phyloP scores from a whole-genome alignment of 805 yeast species.

The Ogataea degrootiae region DNA sequence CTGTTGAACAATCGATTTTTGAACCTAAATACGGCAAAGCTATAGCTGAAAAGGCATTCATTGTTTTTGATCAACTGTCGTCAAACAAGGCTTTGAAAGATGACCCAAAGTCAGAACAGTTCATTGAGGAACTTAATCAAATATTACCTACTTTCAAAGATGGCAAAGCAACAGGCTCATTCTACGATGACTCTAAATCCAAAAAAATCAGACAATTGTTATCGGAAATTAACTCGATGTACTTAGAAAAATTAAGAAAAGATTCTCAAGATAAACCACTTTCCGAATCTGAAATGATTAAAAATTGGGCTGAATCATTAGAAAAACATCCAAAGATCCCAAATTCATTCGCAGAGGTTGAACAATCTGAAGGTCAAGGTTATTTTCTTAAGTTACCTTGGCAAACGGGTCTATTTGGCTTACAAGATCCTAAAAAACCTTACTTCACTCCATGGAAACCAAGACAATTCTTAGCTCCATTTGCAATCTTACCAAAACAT shows the following conservation, averaged over 20 bases:
- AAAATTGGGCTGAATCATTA: constrained; percentile 45
- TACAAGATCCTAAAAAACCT: constrained; percentile 68
- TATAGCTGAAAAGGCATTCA: constrained; percentile 27
- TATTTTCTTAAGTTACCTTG: constrained; percentile 64
- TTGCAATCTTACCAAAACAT: constrained; percentile 89
- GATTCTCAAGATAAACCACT: constrained; percentile 22
- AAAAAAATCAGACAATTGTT: constrained; percentile 30
- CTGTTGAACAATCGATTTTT: constrained; percentile 29
- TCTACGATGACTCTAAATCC: constrained; percentile 25
- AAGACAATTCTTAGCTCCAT: constrained; percentile 87
- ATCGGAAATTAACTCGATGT: constrained; percentile 29
- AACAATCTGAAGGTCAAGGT: constrained; percentile 22
- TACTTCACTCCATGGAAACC: constrained; percentile 98
- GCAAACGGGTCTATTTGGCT: constrained; percentile 78
- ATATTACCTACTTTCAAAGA: constrained; percentile 31
- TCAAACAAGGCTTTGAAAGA: constrained; percentile 17
- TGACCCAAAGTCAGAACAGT: constrained; percentile 22
- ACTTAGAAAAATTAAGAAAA: constrained; percentile 29
- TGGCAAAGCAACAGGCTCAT: constrained; percentile 26
- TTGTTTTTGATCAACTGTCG: constrained; percentile 31
- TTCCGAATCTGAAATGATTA: constrained; percentile 24
- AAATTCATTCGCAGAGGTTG: constrained; percentile 25
- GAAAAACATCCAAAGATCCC: constrained; percentile 38
- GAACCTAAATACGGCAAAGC: constrained; percentile 32
- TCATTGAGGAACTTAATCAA: constrained; percentile 50